Percentiles rank a stretch among this genome's conserved stretches.
These are phyloP conservation scores for Neoscytalidium dimidiatum DNA, from an alignment of 2,329 filamentous ascomycete genomes.

Conservation along the genomic window DNA sequence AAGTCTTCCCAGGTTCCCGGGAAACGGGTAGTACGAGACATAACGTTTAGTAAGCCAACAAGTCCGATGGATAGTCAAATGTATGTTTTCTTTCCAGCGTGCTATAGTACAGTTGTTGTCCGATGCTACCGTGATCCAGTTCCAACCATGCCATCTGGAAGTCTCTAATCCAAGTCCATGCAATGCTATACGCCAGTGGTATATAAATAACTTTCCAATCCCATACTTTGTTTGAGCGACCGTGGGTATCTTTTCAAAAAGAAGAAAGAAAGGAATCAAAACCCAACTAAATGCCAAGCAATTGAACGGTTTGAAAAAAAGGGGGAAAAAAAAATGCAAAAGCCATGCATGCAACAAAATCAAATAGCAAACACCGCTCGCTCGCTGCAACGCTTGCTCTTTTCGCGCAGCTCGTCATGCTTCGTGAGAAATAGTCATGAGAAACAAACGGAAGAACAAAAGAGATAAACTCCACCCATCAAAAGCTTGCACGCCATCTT, in stretches of 20 bases:
- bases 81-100: not conserved
- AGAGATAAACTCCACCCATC: slow-evolving; percentile 3
- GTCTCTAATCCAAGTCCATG: not conserved
- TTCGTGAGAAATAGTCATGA: not conserved
- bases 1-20: too few species aligned
- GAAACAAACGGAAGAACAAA: slow-evolving; percentile 8
- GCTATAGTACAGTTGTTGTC: not conserved
- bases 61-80: not conserved
- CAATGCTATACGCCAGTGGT: not conserved
- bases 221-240: slow-evolving; percentile 1
- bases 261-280: not conserved
- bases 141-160: not conserved
- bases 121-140: not conserved
- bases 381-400: not conserved
- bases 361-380: not conserved
- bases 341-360: not conserved
- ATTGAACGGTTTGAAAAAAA: not conserved
- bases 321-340: not conserved
- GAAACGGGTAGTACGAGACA: not conserved
- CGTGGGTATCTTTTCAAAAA: slow-evolving; percentile 13
- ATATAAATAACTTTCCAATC: not conserved
- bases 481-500: not conserved
- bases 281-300: not conserved
- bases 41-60: not conserved
- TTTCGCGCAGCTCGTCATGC: not conserved